Evolutionary conservation across 2,329 filamentous ascomycete species (phyloP), one percentile per base, ranked within the genome.

Genomic region (Geosmithia putterillii): DNA sequence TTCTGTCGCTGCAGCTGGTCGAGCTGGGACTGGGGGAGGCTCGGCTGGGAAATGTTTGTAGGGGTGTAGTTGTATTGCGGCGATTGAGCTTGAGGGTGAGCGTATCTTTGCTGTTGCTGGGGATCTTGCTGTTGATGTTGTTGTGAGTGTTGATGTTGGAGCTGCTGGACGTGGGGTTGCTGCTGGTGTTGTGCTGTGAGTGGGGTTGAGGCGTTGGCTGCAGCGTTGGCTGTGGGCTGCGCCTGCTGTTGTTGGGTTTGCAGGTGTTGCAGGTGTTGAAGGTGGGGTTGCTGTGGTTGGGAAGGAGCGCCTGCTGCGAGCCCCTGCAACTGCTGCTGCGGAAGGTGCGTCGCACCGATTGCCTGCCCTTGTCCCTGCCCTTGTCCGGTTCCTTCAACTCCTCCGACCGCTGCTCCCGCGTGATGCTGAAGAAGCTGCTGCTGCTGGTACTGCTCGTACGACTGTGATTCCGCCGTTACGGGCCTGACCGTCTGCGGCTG

Each of bases 401-500:
- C 54, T 52, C 40, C 51, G n/a, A n/a, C n/a, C n/a, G 54, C 17
- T 48, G 48, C 23, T 50, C 47, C 19, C 44, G 47, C 37, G 17
- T 54, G 54, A 38, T 42, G 28, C 32, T 46, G 19, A 40, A 47
- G 47, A 32, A 12, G 10, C 44, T 51, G 52, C 19, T 70, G 64
- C 41, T 52, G 56, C 43, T 58, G 52, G 22, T 51, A 53, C 34
- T 46, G 48, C 7, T 50, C 46, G 41, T 50, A 50, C 38, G 28
- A 72, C 18, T 68, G 59, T 4, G 65, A 63, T 19, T 56, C 69
- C 44, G 62, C 54, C 44, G 62, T 60, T n/a, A 73, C 63, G 46
- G 68, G 66, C 46, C 70, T 71, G 49, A 74, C 68, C 20, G 66
- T 68, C 28, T 7, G 28, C 28, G 22, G 37, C 7, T 35, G 38